Evolutionary conservation across 352 stramenopile genomes (phyloP).

Genomic region (Phytophthora pini): DNA sequence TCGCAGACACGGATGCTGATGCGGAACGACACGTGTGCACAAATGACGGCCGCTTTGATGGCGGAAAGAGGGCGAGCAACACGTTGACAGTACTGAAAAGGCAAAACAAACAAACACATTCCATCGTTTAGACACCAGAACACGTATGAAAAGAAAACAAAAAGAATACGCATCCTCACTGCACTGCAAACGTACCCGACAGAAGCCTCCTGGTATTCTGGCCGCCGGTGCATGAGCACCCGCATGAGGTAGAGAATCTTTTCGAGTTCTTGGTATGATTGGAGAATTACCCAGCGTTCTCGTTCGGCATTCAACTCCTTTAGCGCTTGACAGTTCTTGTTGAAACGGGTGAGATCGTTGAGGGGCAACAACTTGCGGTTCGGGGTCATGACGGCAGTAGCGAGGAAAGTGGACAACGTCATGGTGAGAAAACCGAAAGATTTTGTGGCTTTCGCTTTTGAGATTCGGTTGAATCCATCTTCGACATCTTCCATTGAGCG

Average conservation of each 20-base stretch:
- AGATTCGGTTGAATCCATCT: constrained; percentile 12
- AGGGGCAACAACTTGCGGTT: constrained; percentile 7
- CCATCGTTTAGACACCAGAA: background rate
- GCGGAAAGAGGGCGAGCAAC: constrained; percentile 15
- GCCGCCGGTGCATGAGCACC: constrained; percentile 16
- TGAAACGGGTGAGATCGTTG: constrained; percentile 13
- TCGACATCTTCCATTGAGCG: constrained; percentile 16
- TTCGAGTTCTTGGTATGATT: constrained; percentile 18
- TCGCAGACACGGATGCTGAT: background rate
- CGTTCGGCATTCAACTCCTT: constrained; percentile 7
- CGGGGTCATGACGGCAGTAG: constrained; percentile 5
- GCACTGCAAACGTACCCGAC: constrained; percentile 6
- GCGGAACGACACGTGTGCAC: background rate
- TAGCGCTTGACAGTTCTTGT: constrained; percentile 11
- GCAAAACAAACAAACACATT: background rate
- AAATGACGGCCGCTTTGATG: constrained; percentile 11
- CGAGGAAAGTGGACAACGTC: constrained; percentile 16
- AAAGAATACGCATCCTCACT: too few relatives aligned
- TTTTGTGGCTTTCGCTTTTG: constrained; percentile 10
- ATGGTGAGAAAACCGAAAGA: constrained; percentile 14
- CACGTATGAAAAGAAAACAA: background rate
- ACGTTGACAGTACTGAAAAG: constrained; percentile 7
- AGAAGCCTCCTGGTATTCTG: constrained; percentile 17
- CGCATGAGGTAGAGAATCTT: constrained; percentile 27
- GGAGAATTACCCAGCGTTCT: constrained; percentile 17